Evolutionary conservation across 2,329 filamentous ascomycete genomes (phyloP).

Genomic region (Trichophyton schoenleinii): DNA sequence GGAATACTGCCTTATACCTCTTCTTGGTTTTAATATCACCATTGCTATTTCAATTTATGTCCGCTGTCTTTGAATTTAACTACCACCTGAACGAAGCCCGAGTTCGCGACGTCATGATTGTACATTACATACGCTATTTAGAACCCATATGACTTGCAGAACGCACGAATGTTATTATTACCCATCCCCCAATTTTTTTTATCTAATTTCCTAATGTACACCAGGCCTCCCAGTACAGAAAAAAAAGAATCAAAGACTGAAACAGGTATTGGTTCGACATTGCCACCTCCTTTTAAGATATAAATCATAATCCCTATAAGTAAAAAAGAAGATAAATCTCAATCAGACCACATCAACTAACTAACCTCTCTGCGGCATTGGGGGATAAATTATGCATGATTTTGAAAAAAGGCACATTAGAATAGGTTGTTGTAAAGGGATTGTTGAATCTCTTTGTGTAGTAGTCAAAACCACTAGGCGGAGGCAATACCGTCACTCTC

Average conservation of each 20-base stretch:
- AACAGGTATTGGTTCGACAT: neutral
- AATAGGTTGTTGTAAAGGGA: neutral
- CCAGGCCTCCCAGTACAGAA: neutral
- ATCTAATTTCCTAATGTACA: constrained; percentile 4
- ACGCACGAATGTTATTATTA: neutral
- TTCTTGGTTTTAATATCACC: too few relatives aligned
- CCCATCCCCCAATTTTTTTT: constrained; percentile 1
- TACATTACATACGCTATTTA: neutral
- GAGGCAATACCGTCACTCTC: neutral
- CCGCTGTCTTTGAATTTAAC: too few relatives aligned
- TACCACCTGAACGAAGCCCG: neutral
- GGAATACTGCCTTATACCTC: neutral
- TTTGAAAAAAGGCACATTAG: neutral
- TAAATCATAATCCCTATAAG: neutral
- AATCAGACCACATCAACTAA: neutral
- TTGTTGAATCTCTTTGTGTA: neutral
- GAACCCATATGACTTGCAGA: neutral
- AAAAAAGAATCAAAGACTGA: neutral
- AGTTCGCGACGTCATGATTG: neutral
- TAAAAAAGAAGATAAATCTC: neutral
- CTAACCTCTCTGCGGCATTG: neutral
- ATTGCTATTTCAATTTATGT: too few relatives aligned
- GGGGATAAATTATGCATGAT: neutral
- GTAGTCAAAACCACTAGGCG: neutral
- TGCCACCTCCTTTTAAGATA: neutral